Conservation (phyloP, 305 asterid species). For the Stenogyne calaminthoides region DNA sequence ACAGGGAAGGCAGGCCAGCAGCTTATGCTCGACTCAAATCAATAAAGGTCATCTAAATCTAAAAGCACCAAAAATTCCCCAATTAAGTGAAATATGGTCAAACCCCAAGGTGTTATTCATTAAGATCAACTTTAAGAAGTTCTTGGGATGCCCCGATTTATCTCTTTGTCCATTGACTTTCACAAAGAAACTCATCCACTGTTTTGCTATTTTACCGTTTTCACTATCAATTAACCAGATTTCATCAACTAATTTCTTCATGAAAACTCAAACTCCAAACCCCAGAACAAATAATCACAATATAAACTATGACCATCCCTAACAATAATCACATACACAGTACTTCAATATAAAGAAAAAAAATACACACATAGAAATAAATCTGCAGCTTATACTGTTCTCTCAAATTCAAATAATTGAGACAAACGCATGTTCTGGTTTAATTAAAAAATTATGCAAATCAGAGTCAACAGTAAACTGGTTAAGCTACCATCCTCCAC, state of each 20-base stretch:
- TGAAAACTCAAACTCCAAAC: neutral
- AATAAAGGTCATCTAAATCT: neutral
- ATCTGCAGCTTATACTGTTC: constrained; percentile 1
- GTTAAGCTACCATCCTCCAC: constrained; percentile 17
- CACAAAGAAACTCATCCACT: neutral
- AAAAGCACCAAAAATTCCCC: neutral
- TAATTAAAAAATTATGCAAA: neutral
- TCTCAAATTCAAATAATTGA: neutral
- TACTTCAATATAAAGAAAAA: neutral
- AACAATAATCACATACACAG: neutral
- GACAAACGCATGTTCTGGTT: neutral
- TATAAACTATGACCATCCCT: neutral
- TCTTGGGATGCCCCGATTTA: constrained; percentile 61
- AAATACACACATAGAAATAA: neutral
- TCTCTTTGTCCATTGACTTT: neutral
- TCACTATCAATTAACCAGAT: neutral
- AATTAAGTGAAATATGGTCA: neutral
- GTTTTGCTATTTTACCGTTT: neutral
- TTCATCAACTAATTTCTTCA: neutral
- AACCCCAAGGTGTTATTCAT: neutral
- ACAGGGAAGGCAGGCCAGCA: neutral
- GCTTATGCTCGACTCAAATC: neutral
- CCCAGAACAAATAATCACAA: constrained; percentile 7
- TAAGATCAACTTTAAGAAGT: neutral
- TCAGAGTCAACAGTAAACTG: neutral